A percentile compares a stretch with the other conserved stretches of the same genome.
Conservation (phyloP, 495 filamentous ascomycete species). For the Delitschia confertaspora region DNA sequence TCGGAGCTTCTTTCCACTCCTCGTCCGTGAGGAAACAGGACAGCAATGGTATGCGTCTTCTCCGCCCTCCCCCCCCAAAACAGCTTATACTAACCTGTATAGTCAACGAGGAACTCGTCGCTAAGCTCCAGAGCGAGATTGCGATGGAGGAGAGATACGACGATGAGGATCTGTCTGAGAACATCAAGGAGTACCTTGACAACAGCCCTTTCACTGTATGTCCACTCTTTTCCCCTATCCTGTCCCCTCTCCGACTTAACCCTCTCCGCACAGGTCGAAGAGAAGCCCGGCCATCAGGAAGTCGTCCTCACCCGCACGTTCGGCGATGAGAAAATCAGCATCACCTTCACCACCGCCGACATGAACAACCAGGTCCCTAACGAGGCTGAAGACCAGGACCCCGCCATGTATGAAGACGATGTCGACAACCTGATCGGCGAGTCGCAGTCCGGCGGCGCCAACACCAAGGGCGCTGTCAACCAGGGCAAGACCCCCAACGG, state of each 20-base stretch:
- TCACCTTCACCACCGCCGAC: slow-evolving; percentile 90
- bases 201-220: slow-evolving; percentile 52
- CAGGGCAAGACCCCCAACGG: slow-evolving; percentile 41
- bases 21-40: slow-evolving; percentile 32
- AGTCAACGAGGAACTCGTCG: slow-evolving; percentile 62
- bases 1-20: slow-evolving; percentile 63
- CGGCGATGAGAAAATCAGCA: slow-evolving; percentile 84
- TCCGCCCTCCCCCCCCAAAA: slow-evolving; percentile 34
- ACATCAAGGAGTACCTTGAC: slow-evolving; percentile 64
- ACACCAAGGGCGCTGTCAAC: slow-evolving; percentile 47
- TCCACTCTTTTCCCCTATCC: background rate
- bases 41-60: slow-evolving; percentile 20
- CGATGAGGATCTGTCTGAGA: slow-evolving; percentile 48
- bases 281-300: slow-evolving; percentile 75
- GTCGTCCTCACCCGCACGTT: slow-evolving; percentile 74
- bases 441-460: slow-evolving; percentile 43
- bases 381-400: slow-evolving; percentile 36
- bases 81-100: slow-evolving; percentile 29
- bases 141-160: slow-evolving; percentile 51
- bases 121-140: slow-evolving; percentile 72
- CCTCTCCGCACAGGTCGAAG: slow-evolving; percentile 48
- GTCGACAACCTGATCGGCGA: slow-evolving; percentile 20
- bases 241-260: background rate
- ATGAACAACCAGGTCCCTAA: slow-evolving; percentile 54
- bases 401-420: slow-evolving; percentile 37